These are phyloP conservation scores for Plasmodium relictum DNA, from an alignment of 169 alveolate species.

Conservation along the genomic window DNA sequence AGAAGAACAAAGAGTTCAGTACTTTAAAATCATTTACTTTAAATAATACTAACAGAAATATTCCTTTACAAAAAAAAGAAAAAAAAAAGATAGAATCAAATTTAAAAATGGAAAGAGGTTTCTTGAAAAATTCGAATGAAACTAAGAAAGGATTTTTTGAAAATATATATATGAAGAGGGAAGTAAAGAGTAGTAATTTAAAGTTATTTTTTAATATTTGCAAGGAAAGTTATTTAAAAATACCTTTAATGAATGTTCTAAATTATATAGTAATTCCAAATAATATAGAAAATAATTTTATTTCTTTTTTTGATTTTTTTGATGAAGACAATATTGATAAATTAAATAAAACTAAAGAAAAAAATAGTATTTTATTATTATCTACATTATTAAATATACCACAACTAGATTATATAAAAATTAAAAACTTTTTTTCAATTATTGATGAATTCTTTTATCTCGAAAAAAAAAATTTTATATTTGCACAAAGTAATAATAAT, in stretches of 20 bases:
- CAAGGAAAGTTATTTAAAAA: slow-evolving; percentile 58
- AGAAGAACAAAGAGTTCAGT: background rate
- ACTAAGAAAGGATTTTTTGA: background rate
- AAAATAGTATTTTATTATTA: slow-evolving; percentile 47
- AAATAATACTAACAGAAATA: background rate
- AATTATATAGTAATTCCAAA: slow-evolving; percentile 50
- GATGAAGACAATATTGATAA: slow-evolving; percentile 20
- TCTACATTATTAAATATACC: slow-evolving; percentile 57
- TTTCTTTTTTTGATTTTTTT: slow-evolving; percentile 61
- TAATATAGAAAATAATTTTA: slow-evolving; percentile 5
- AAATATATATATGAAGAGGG: background rate
- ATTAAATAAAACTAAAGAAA: slow-evolving; percentile 26
- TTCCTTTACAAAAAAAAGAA: background rate
- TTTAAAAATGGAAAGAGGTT: background rate
- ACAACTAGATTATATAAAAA: slow-evolving; percentile 46
- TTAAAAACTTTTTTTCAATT: slow-evolving; percentile 38
- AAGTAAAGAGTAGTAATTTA: slow-evolving; percentile 14
- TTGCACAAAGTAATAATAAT: background rate
- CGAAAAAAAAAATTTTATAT: slow-evolving; percentile 12
- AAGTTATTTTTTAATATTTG: slow-evolving; percentile 19
- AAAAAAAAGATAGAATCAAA: background rate
- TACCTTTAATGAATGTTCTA: slow-evolving; percentile 53
- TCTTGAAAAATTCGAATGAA: background rate
- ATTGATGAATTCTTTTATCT: slow-evolving; percentile 65
- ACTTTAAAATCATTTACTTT: background rate